Evolutionary conservation across 768 basidiomycete species (phyloP), one percentile per base, ranked within the genome.

Genomic region (Mycena floridula): DNA sequence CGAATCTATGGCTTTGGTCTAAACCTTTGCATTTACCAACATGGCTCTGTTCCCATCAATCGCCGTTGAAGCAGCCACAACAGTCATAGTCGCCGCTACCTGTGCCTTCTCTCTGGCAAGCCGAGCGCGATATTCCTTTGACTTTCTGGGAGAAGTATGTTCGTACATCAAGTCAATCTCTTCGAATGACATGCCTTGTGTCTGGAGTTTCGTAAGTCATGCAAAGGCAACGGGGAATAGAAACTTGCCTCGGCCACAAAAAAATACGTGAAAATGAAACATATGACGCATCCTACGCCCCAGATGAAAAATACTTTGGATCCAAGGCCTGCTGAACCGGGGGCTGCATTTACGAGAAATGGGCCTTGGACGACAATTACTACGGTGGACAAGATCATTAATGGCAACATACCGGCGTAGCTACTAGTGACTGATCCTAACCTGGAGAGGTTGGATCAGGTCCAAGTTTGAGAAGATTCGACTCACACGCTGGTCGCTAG

Each of bases 251-350:
- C 87, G 37, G 86, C 85, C 46, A 91, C 64, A 65, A 76, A 83
- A 71, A 89, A 82, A 71, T 79, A 89, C 11, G 87, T 78, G 68
- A 89, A 92, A 55, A 89, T 42, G 59, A 83, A 61, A 60, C 81
- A 85, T 54, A 79, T 74, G 37, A 73, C 58, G 57, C 87, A 90
- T 7, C 80, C 83, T 24, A 64, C 63, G 20, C 70, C 69, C 89
- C 89, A 92, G 62, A 92, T 75, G 71, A 90, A 91, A 79, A 92
- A 92, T 58, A 90, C 87, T 59, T 85, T 87, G 37, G 72, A 71
- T 40, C 74, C 70, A 27, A 89, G 77, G 43, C 66, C 65, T 7
- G 72, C 75, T 49, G 74, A 69, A 12, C 72, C 75, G 28, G 59
- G 47, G 22, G 58, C 61, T 42, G 56, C 60, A 43, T 77, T 63